Base-by-base conservation (phyloP, 2,329 filamentous ascomycete species). In the Trichoderma atroviride region DNA sequence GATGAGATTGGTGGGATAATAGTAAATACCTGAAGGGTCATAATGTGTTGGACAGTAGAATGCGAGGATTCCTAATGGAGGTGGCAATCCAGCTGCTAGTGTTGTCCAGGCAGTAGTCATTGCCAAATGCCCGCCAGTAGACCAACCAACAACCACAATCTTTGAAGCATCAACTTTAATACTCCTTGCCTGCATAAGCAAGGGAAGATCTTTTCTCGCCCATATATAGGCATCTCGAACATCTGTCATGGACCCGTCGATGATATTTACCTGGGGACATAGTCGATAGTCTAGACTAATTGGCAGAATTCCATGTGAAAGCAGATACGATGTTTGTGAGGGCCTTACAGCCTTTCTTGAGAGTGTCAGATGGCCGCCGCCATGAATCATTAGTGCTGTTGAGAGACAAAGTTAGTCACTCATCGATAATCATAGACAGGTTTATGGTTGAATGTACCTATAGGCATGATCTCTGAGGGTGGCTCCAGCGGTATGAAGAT, bases 201-300 rank as follows among this genome's bases (percentile, higher is more conserved):
- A 9, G 13, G 35, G 37, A 9, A 56, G 0, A 76, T 78, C 2
- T 74, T 69, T 1, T 80, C 43, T 76, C 0, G 78, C 77, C 83
- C 83, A 86, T 0, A 64, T 10, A 1, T 83, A 74, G 0, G 83
- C 82, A 70, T 85, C 81, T 16, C 78, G 74, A 0, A 80, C 77
- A 71, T 87, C 85, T 3, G 72, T 71, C 74, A 87, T 81, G 0
- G 85, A 79, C 0, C 85, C 85, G 1, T 84, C 79, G 4, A 78
- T 59, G 3, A 87, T 72, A 24, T 75, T 81, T 3, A 81, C 76
- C 55, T 86, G 83, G 0, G 85, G 85, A 68, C 84, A 86, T 1
- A 87, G 78, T 0, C 84, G 76, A 70, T 86, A 84, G 72, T 87
- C 85, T 0, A 86, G 64, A 70, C 81, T 84, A 13, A 87, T 74